Evolutionary conservation across 2,329 filamentous ascomycete genomes (phyloP).

Genomic region (Botryotinia narcissicola): DNA sequence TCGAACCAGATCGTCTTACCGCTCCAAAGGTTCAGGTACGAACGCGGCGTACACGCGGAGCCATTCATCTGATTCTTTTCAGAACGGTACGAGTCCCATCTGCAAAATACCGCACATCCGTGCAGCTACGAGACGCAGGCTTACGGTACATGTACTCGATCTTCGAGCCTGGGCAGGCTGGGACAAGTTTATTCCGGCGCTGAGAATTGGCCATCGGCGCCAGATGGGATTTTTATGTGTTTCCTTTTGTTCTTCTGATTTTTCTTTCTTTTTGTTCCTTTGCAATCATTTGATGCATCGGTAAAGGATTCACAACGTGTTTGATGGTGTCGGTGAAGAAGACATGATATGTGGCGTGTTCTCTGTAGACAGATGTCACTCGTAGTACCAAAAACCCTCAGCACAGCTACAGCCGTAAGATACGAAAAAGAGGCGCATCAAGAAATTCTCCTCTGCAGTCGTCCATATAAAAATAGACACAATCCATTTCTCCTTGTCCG

Average conservation of each 20-base stretch:
- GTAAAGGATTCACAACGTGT: not conserved
- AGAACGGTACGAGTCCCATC: not conserved
- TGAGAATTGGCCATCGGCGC: not conserved
- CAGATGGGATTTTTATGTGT: not conserved
- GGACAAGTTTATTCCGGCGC: not conserved
- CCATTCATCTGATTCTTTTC: not conserved
- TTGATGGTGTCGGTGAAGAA: not conserved
- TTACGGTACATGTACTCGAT: not conserved
- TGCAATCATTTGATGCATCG: not conserved
- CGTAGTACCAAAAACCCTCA: not conserved
- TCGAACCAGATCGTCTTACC: not conserved
- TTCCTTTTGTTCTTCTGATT: not conserved
- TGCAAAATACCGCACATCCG: not conserved
- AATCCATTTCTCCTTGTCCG: not conserved
- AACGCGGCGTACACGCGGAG: not conserved
- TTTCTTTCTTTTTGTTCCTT: not conserved
- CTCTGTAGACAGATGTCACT: not conserved
- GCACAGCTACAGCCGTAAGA: not conserved
- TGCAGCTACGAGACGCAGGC: slow-evolving; percentile 5
- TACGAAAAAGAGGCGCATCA: not conserved
- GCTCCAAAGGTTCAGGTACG: slow-evolving; percentile 3
- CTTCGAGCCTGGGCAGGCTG: not conserved
- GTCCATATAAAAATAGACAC: not conserved
- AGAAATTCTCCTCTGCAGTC: not conserved
- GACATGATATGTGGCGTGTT: not conserved